phyloP scores from a whole-genome alignment of 495 filamentous ascomycete genomes.

The Amniculicola lignicola region DNA sequence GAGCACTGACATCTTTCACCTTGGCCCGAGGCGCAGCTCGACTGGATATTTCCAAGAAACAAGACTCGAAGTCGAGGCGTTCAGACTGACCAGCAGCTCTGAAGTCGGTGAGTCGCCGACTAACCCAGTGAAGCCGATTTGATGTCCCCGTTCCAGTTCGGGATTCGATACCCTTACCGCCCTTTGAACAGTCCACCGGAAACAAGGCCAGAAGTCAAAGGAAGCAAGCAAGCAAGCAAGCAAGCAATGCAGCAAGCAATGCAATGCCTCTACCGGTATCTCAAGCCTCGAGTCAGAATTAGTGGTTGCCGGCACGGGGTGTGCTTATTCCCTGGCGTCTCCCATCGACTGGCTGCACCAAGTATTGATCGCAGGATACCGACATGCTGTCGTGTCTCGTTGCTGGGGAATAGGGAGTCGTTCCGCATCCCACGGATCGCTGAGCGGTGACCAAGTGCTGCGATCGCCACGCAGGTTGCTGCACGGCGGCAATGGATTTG shows the following conservation, averaged over 20 bases:
- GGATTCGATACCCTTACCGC: constrained; percentile 63
- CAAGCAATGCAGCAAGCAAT: constrained; percentile 72
- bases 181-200: constrained; percentile 37
- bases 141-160: constrained; percentile 76
- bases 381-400: constrained; percentile 10
- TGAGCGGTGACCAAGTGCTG: constrained; percentile 15
- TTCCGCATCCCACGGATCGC: constrained; percentile 14
- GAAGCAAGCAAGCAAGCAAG: too few relatives aligned
- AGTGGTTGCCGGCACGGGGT: not conserved
- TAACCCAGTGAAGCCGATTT: constrained; percentile 71
- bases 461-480: constrained; percentile 25
- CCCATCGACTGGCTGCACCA: constrained; percentile 53
- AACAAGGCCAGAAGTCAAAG: too few relatives aligned
- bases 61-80: too few relatives aligned
- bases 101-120: constrained; percentile 53
- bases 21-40: too few relatives aligned
- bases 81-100: constrained; percentile 68
- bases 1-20: too few relatives aligned
- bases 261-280: constrained; percentile 66
- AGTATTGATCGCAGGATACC: constrained; percentile 36
- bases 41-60: too few relatives aligned
- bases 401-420: constrained; percentile 4
- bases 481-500: constrained; percentile 28
- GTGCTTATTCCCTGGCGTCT: constrained; percentile 47
- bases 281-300: too few relatives aligned